A percentile compares a stretch with the other conserved stretches of the same genome.
phyloP scores from a whole-genome alignment of 148 eudicot species.

The Rhododendron ovatum region DNA sequence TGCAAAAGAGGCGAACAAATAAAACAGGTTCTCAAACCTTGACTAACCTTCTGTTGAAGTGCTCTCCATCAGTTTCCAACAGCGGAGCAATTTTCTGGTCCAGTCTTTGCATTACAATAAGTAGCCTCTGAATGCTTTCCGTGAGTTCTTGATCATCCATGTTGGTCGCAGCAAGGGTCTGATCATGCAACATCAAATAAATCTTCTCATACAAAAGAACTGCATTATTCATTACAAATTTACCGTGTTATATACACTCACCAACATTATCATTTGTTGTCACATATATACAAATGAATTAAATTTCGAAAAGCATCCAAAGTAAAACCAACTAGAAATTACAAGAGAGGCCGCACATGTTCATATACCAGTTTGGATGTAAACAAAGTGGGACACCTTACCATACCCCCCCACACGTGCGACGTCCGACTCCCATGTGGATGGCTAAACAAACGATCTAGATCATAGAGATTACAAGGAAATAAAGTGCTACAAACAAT shows the following conservation, averaged over 20 bases:
- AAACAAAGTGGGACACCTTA: background rate
- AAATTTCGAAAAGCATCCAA: background rate
- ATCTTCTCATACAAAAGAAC: background rate
- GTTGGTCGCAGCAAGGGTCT: conserved; percentile 91
- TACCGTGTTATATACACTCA: background rate
- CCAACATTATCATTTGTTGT: background rate
- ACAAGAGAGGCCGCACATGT: background rate
- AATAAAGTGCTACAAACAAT: background rate
- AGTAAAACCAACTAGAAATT: background rate
- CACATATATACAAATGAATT: background rate
- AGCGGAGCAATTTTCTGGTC: conserved; percentile 83
- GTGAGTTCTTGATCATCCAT: conserved; percentile 83
- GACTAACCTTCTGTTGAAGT: conserved; percentile 72
- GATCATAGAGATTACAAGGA: background rate
- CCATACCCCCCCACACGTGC: background rate
- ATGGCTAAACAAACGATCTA: background rate
- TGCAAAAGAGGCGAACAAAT: background rate
- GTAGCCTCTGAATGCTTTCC: conserved; percentile 91
- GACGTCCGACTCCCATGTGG: background rate
- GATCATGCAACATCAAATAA: background rate
- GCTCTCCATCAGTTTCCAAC: conserved; percentile 90
- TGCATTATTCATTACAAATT: background rate
- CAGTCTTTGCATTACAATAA: conserved; percentile 85
- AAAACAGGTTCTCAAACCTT: conserved; percentile 7
- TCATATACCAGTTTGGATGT: background rate